phyloP scores from a whole-genome alignment of 2,329 filamentous ascomycete species.

The Metarhizium sp. region DNA sequence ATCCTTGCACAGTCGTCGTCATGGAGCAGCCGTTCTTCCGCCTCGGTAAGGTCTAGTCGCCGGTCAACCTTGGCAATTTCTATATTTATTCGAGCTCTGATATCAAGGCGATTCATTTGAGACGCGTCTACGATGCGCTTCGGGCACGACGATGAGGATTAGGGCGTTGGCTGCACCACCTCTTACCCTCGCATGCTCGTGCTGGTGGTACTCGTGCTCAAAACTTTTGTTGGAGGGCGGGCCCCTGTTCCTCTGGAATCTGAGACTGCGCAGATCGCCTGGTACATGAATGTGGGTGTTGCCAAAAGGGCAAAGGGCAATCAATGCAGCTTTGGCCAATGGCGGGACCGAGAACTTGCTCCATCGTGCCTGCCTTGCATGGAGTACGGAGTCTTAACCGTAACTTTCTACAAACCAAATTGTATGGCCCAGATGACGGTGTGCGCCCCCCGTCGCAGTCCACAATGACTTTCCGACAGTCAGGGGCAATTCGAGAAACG shows the following conservation, averaged over 20 bases:
- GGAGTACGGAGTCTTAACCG: neutral
- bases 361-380: neutral
- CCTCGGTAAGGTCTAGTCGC: too few species aligned
- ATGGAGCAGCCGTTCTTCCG: too few species aligned
- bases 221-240: neutral
- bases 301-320: neutral
- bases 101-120: neutral
- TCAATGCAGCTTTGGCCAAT: neutral
- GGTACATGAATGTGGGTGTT: neutral
- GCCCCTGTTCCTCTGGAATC: conserved; percentile 13
- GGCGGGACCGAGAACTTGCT: neutral
- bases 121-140: neutral
- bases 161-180: neutral
- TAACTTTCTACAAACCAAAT: too few species aligned
- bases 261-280: conserved; percentile 27
- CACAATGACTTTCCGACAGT: neutral
- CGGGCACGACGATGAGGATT: neutral
- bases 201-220: neutral
- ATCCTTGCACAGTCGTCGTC: too few species aligned
- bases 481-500: neutral
- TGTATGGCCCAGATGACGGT: too few species aligned
- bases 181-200: neutral
- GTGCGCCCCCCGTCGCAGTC: too few species aligned
- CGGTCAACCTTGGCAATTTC: neutral
- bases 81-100: neutral